Percentiles rank a stretch among this genome's conserved stretches.
Evolutionary conservation across 2,329 filamentous ascomycete species (phyloP).

Genomic region (Paraphaeosphaeria minitans): DNA sequence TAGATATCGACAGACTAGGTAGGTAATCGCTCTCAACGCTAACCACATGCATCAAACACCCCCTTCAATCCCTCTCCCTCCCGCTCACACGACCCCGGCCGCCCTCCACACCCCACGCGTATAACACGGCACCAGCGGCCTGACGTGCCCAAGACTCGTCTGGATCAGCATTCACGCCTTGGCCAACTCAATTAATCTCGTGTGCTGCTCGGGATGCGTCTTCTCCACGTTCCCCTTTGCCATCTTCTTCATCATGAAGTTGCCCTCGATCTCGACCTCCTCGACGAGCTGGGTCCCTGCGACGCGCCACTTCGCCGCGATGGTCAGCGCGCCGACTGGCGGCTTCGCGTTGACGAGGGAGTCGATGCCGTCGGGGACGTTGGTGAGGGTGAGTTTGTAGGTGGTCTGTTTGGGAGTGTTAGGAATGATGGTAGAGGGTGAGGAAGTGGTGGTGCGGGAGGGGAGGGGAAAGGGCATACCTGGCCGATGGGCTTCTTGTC

Average conservation of each 20-base stretch:
- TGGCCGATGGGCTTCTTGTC: constrained; percentile 49
- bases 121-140: not conserved
- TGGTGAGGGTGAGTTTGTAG: constrained; percentile 50
- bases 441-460: not conserved
- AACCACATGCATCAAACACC: too few relatives aligned
- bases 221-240: constrained; percentile 49
- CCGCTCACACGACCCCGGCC: not conserved
- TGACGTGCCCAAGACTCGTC: not conserved
- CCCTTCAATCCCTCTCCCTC: not conserved
- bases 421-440: not conserved
- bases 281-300: constrained; percentile 38
- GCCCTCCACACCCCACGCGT: not conserved
- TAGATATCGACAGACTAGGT: too few relatives aligned
- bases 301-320: constrained; percentile 47
- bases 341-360: constrained; percentile 48
- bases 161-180: constrained; percentile 20
- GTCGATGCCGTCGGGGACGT: constrained; percentile 40
- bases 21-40: too few relatives aligned
- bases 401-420: constrained; percentile 34
- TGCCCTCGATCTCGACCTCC: constrained; percentile 49
- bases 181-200: constrained; percentile 39
- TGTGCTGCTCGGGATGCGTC: constrained; percentile 47
- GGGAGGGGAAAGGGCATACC: constrained; percentile 19
- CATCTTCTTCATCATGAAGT: constrained; percentile 51
- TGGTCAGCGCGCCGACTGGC: constrained; percentile 46